Evolutionary conservation across 116 monocot species (phyloP).

Genomic region (Trichopus zeylanicus): DNA sequence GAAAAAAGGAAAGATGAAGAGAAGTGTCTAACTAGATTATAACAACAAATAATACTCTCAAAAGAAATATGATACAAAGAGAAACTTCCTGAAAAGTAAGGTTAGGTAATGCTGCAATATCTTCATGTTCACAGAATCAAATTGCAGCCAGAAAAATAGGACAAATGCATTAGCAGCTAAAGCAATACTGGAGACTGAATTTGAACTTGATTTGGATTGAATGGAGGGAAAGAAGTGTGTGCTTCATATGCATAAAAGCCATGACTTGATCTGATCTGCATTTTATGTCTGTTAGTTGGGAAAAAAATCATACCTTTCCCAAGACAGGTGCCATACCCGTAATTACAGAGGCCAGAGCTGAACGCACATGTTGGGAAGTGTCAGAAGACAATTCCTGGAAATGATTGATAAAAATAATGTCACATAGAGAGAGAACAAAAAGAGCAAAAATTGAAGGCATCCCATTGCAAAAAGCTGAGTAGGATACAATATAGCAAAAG

Average conservation of each 20-base stretch:
- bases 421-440: not conserved
- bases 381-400: constrained; percentile 50
- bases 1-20: not conserved
- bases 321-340: constrained; percentile 60
- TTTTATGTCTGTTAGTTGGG: not conserved
- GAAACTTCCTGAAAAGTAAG: no score
- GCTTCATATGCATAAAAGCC: no score
- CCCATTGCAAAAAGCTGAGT: not conserved
- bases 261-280: no score
- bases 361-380: constrained; percentile 54
- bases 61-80: no score
- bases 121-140: no score
- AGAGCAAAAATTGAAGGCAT: not conserved
- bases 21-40: not conserved
- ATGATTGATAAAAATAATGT: not conserved
- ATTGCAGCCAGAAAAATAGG: no score
- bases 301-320: constrained; percentile 34
- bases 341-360: constrained; percentile 54
- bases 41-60: no score
- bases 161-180: no score
- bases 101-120: no score
- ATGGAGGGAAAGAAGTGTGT: no score
- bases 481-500: not conserved
- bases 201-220: no score
- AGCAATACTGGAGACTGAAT: no score